These are phyloP conservation scores for Penicillium capsulatum DNA, from an alignment of 2,329 filamentous ascomycete genomes.

Conservation along the genomic window DNA sequence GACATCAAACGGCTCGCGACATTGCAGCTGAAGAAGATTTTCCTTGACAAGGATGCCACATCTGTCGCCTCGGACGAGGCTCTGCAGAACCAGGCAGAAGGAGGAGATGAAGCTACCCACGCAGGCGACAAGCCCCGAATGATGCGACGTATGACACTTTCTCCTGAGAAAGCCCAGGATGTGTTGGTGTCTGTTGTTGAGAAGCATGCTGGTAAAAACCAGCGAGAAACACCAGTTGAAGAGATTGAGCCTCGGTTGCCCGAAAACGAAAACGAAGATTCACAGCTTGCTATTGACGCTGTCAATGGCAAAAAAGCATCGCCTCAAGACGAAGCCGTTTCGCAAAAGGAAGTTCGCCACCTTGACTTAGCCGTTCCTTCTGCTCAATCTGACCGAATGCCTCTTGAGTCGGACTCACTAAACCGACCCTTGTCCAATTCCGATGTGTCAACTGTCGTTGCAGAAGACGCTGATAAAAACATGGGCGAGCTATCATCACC, in stretches of 20 bases:
- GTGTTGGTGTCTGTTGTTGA: conserved; percentile 63
- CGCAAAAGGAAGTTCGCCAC: conserved; percentile 56
- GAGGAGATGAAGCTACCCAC: conserved; percentile 27
- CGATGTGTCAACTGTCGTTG: conserved; percentile 7
- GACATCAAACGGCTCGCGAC: conserved; percentile 90
- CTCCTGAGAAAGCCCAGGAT: conserved; percentile 60
- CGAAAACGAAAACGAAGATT: conserved; percentile 20
- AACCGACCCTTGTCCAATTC: conserved; percentile 7
- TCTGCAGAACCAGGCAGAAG: conserved; percentile 42
- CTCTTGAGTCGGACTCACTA: conserved; percentile 7
- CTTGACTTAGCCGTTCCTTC: conserved; percentile 55
- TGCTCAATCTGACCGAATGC: conserved; percentile 22
- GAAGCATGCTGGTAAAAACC: conserved; percentile 51
- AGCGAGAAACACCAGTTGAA: conserved; percentile 19
- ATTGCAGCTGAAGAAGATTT: conserved; percentile 89
- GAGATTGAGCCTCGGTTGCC: conserved; percentile 12
- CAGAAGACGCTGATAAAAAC: conserved; percentile 4
- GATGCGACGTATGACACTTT: conserved; percentile 47
- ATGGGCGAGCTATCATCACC: conserved; percentile 6
- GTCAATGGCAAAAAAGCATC: conserved; percentile 15
- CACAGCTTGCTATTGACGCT: conserved; percentile 16
- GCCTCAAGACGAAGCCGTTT: conserved; percentile 23
- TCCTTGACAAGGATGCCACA: conserved; percentile 77
- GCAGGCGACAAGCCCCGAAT: conserved; percentile 30
- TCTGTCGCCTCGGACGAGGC: conserved; percentile 68